phyloP scores from a whole-genome alignment of 805 yeast species.

The Middelhovenomyces tepae region DNA sequence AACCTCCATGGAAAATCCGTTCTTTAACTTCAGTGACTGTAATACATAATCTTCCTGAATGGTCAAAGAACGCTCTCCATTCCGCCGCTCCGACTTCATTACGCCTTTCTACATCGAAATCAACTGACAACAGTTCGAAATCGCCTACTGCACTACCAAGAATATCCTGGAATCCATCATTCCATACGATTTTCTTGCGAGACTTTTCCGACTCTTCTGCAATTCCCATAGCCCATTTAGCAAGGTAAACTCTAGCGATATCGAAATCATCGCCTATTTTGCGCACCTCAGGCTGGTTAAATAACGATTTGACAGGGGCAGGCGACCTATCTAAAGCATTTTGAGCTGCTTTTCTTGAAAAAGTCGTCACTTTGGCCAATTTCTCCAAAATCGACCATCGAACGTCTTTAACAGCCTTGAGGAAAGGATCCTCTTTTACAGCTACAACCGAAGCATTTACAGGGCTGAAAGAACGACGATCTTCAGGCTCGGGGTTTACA shows the following conservation, averaged over 20 bases:
- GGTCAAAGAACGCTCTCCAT: slow-evolving; percentile 82
- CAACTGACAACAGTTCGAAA: slow-evolving; percentile 36
- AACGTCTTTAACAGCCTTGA: slow-evolving; percentile 51
- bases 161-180: slow-evolving; percentile 23
- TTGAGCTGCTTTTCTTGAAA: slow-evolving; percentile 55
- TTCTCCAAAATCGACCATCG: slow-evolving; percentile 83
- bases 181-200: slow-evolving; percentile 31
- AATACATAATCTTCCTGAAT: slow-evolving; percentile 59
- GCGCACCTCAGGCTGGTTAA: slow-evolving; percentile 71
- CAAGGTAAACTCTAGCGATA: slow-evolving; percentile 82
- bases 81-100: slow-evolving; percentile 60
- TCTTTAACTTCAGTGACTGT: slow-evolving; percentile 75
- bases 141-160: slow-evolving; percentile 28
- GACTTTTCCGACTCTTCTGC: slow-evolving; percentile 78
- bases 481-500: slow-evolving; percentile 69
- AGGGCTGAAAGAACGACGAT: slow-evolving; percentile 51
- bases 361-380: slow-evolving; percentile 66
- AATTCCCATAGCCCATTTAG: slow-evolving; percentile 94
- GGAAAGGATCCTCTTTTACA: slow-evolving; percentile 32
- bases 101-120: slow-evolving; percentile 47
- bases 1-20: slow-evolving; percentile 85
- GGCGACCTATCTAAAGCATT: slow-evolving; percentile 54
- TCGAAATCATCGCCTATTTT: slow-evolving; percentile 85
- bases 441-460: slow-evolving; percentile 30
- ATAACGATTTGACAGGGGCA: slow-evolving; percentile 43